A percentile compares a stretch with the other conserved stretches of the same genome.
Evolutionary conservation across 805 yeast species (phyloP).

Genomic region (Pichia nanzhaoensis): DNA sequence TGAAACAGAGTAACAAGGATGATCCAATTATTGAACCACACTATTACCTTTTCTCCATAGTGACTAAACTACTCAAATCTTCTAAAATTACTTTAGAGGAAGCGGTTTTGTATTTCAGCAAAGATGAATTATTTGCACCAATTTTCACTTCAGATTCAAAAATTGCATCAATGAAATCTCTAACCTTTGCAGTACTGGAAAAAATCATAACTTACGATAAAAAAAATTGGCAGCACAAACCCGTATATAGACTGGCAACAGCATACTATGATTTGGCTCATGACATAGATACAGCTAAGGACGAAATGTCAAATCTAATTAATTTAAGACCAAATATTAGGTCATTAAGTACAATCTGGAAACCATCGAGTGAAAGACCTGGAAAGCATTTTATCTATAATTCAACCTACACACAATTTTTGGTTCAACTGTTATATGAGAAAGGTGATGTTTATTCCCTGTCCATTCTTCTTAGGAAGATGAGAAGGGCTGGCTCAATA

Average conservation of each 20-base stretch:
- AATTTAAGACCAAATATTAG: constrained; percentile 62
- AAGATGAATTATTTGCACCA: constrained; percentile 29
- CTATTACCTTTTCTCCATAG: constrained; percentile 51
- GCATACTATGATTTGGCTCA: constrained; percentile 50
- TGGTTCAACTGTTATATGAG: constrained; percentile 46
- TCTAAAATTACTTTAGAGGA: constrained; percentile 30
- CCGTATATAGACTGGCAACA: constrained; percentile 63
- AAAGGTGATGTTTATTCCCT: constrained; percentile 54
- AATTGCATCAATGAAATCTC: constrained; percentile 27
- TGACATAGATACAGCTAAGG: constrained; percentile 48
- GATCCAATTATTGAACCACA: constrained; percentile 75
- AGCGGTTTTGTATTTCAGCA: constrained; percentile 36
- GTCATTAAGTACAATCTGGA: constrained; percentile 82
- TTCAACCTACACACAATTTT: constrained; percentile 59
- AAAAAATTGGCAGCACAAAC: constrained; percentile 88
- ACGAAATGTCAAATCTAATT: constrained; percentile 58
- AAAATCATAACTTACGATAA: constrained; percentile 56
- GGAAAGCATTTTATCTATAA: constrained; percentile 88
- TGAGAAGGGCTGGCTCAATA: constrained; percentile 72
- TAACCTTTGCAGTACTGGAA: constrained; percentile 40
- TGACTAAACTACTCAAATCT: constrained; percentile 47
- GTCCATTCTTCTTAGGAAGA: constrained; percentile 55
- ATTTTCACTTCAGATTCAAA: not conserved
- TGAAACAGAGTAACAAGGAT: constrained; percentile 31
- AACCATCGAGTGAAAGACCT: constrained; percentile 84